These are phyloP conservation scores for Spirogloea muscicola DNA, from an alignment of 139 green algal species.

Conservation along the genomic window DNA sequence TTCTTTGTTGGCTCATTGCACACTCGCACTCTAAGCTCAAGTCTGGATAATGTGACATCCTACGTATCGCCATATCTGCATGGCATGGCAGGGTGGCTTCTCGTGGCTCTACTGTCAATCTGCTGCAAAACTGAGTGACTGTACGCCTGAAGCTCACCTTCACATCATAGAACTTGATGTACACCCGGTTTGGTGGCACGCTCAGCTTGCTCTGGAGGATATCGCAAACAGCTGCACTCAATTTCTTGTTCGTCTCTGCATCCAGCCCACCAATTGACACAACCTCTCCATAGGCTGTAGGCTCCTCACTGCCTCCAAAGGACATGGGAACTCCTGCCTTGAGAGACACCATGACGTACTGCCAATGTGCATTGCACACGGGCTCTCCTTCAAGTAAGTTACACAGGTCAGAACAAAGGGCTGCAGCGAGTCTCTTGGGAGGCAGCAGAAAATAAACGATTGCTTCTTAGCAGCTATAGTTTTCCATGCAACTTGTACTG, in stretches of 20 bases:
- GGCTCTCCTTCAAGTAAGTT: too few relatives aligned
- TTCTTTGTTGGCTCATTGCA: too few relatives aligned
- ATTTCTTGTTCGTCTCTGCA: constrained; percentile 39
- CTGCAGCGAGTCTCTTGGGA: too few relatives aligned
- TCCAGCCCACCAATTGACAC: constrained; percentile 45
- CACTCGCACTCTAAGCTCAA: neutral
- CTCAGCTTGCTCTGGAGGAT: constrained; percentile 43
- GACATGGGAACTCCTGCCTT: constrained; percentile 44
- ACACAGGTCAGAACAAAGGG: too few relatives aligned
- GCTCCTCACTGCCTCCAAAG: constrained; percentile 52
- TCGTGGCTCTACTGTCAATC: neutral
- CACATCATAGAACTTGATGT: constrained; percentile 52
- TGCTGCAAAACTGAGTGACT: neutral
- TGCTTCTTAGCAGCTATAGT: too few relatives aligned
- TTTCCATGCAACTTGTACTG: too few relatives aligned
- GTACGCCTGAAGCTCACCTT: too few relatives aligned
- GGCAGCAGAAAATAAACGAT: too few relatives aligned
- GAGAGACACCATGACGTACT: constrained; percentile 50
- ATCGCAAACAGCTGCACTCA: constrained; percentile 38
- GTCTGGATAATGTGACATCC: too few relatives aligned
- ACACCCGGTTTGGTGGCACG: constrained; percentile 45
- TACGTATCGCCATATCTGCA: too few relatives aligned
- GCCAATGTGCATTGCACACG: too few relatives aligned
- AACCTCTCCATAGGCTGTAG: constrained; percentile 45
- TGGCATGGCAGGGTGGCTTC: neutral